Conservation (phyloP, 1,284 basidiomycete genomes). For the Hemileccinum hortonii region DNA sequence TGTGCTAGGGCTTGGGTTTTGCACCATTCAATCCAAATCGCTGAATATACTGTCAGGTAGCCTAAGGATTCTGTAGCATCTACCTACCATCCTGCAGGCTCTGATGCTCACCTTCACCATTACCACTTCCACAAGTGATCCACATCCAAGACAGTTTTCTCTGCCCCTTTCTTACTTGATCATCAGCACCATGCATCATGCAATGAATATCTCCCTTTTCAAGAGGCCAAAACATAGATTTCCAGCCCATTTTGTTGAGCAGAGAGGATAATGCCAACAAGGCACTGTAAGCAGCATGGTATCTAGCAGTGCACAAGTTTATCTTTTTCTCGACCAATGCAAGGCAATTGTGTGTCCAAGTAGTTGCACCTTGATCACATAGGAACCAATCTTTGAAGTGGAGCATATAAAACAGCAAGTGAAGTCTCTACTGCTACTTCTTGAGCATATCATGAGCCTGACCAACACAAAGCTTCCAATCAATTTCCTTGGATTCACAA, state of each 20-base stretch:
- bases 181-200: background rate
- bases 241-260: background rate
- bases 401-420: background rate
- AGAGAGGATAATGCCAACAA: background rate
- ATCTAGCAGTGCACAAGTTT: background rate
- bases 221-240: background rate
- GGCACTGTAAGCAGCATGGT: background rate
- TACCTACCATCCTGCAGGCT: background rate
- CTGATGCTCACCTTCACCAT: background rate
- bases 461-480: no score
- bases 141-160: conserved; percentile 1
- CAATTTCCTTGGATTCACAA: background rate
- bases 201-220: background rate
- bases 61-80: background rate
- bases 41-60: background rate
- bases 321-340: no score
- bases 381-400: conserved; percentile 3
- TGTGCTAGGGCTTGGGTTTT: background rate
- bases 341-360: background rate
- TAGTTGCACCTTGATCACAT: conserved; percentile 1
- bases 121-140: background rate
- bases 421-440: conserved; percentile 5
- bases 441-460: conserved; percentile 1
- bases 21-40: conserved; percentile 1
- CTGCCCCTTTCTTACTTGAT: background rate